phyloP scores from a whole-genome alignment of 805 yeast species.

The Pichia exigua region DNA sequence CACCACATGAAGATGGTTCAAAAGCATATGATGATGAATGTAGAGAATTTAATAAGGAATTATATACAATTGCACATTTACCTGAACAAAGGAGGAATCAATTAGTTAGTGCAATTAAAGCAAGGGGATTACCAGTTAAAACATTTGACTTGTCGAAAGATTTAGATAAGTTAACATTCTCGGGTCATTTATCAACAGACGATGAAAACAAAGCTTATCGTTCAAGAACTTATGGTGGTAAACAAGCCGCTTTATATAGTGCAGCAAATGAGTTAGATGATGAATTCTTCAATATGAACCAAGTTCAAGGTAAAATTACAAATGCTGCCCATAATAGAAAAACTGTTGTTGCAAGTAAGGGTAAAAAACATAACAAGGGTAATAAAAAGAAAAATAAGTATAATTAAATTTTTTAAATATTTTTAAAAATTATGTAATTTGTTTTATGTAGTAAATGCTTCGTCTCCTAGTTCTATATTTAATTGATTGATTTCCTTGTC shows the following conservation, averaged over 20 bases:
- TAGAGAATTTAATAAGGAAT: slow-evolving; percentile 62
- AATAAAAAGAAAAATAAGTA: slow-evolving; percentile 20
- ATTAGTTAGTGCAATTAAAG: slow-evolving; percentile 53
- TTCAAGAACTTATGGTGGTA: slow-evolving; percentile 64
- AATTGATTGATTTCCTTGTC: slow-evolving; percentile 38
- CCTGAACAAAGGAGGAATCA: slow-evolving; percentile 72
- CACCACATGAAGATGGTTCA: slow-evolving; percentile 64
- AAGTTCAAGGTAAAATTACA: slow-evolving; percentile 52
- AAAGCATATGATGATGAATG: slow-evolving; percentile 45
- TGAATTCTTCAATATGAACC: slow-evolving; percentile 71
- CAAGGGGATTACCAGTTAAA: slow-evolving; percentile 42
- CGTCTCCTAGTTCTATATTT: slow-evolving; percentile 49
- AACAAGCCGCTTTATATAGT: slow-evolving; percentile 68
- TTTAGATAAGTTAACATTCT: slow-evolving; percentile 65
- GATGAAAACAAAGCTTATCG: slow-evolving; percentile 35
- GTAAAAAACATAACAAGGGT: slow-evolving; percentile 66
- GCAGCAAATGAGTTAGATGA: slow-evolving; percentile 79
- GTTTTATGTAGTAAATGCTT: slow-evolving; percentile 19
- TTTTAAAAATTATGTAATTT: background rate
- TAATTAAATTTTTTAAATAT: background rate
- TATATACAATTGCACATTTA: slow-evolving; percentile 56
- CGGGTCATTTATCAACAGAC: slow-evolving; percentile 59
- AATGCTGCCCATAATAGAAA: slow-evolving; percentile 64
- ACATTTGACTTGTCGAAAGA: slow-evolving; percentile 62
- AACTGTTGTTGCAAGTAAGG: slow-evolving; percentile 46